These are phyloP conservation scores for Chrysoporthe austroafricana DNA, from an alignment of 2,329 filamentous ascomycete genomes.

Conservation along the genomic window DNA sequence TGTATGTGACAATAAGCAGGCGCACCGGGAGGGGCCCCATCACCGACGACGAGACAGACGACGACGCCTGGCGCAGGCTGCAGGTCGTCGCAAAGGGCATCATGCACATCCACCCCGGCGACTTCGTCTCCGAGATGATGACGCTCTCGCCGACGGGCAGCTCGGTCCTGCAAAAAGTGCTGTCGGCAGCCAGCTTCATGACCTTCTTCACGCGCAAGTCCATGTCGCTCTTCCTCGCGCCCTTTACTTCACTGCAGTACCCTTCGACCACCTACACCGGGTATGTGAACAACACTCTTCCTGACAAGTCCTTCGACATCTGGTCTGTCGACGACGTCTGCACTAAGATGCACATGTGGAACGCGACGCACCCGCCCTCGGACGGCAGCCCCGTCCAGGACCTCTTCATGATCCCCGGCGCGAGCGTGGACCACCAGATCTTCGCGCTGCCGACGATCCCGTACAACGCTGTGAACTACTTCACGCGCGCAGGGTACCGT, in stretches of 20 bases:
- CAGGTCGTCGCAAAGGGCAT: conserved; percentile 61
- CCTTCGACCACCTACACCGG: conserved; percentile 51
- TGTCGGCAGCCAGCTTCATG: conserved; percentile 55
- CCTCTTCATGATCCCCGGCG: conserved; percentile 65
- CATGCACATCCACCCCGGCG: conserved; percentile 56
- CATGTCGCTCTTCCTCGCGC: conserved; percentile 56
- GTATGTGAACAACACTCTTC: conserved; percentile 56
- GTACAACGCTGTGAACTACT: conserved; percentile 67
- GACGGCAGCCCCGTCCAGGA: conserved; percentile 46
- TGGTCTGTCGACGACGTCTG: conserved; percentile 55
- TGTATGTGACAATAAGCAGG: conserved; percentile 64
- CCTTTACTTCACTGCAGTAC: conserved; percentile 60
- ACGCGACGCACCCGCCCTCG: conserved; percentile 46
- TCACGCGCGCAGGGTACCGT: conserved; percentile 62
- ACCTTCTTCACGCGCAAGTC: conserved; percentile 60
- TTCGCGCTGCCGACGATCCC: conserved; percentile 65
- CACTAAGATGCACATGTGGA: conserved; percentile 61
- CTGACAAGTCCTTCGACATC: conserved; percentile 47
- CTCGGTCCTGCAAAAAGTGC: conserved; percentile 47
- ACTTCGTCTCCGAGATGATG: conserved; percentile 59
- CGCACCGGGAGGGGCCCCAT: conserved; percentile 29
- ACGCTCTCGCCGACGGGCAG: conserved; percentile 57
- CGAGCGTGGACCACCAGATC: conserved; percentile 66
- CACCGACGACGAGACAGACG: conserved; percentile 36
- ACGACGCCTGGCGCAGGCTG: conserved; percentile 47